Conservation (phyloP, 441 rosid genomes). For the Viola pubescens region DNA sequence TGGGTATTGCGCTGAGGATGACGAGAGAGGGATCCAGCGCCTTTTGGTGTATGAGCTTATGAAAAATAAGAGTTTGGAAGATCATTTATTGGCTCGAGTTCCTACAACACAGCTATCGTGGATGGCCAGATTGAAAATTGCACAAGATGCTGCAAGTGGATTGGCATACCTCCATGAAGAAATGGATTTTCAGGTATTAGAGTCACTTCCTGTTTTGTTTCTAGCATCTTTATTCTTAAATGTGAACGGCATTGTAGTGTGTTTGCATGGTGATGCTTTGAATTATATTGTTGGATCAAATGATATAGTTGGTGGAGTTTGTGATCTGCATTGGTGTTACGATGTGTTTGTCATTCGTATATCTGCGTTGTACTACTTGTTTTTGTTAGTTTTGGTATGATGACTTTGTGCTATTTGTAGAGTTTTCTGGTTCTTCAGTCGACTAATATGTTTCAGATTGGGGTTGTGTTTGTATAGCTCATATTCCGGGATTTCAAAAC, state of each 20-base stretch:
- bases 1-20: slow-evolving; percentile 92
- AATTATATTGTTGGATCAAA: too few species aligned
- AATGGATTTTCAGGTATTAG: slow-evolving; percentile 85
- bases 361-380: background rate
- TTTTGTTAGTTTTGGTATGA: slow-evolving; percentile 3
- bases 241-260: background rate
- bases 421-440: background rate
- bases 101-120: slow-evolving; percentile 50
- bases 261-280: background rate
- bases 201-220: background rate
- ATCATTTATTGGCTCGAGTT: slow-evolving; percentile 56
- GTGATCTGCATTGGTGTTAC: background rate
- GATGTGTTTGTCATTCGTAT: background rate
- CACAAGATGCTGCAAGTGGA: slow-evolving; percentile 87
- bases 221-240: background rate
- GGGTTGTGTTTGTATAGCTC: slow-evolving; percentile 37
- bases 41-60: slow-evolving; percentile 83
- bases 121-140: slow-evolving; percentile 67
- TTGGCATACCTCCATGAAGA: slow-evolving; percentile 90
- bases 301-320: too few species aligned
- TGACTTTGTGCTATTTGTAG: slow-evolving; percentile 12
- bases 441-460: too few species aligned
- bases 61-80: slow-evolving; percentile 83
- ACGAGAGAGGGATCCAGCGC: slow-evolving; percentile 90
- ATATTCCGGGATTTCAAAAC: slow-evolving; percentile 91